phyloP scores from a whole-genome alignment of 2,329 filamentous ascomycete genomes.

The Leptographium procerum region DNA sequence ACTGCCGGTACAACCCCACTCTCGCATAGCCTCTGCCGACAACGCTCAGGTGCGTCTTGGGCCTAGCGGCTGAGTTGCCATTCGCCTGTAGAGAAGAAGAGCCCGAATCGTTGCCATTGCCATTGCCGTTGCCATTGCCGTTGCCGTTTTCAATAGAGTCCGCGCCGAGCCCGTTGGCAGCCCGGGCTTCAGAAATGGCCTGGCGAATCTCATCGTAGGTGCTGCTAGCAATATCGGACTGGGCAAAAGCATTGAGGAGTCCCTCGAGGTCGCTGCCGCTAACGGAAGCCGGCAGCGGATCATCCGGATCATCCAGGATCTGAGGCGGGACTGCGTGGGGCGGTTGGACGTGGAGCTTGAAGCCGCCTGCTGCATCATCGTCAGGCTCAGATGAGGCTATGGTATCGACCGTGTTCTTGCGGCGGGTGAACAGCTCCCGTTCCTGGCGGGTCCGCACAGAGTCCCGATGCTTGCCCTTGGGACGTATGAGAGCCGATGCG shows the following conservation, averaged over 20 bases:
- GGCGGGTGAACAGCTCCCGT: conserved; percentile 77
- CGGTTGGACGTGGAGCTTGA: conserved; percentile 37
- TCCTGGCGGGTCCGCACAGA: conserved; percentile 83
- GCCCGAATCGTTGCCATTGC: conserved; percentile 1
- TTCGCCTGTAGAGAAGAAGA: background rate
- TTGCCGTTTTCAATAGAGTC: conserved; percentile 27
- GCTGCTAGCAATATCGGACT: conserved; percentile 63
- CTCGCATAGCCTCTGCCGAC: conserved; percentile 74
- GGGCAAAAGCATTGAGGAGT: conserved; percentile 63
- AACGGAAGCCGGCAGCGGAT: conserved; percentile 46
- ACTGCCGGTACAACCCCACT: conserved; percentile 69
- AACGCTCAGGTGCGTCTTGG: conserved; percentile 41
- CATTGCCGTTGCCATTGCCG: background rate
- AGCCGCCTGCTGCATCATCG: conserved; percentile 38
- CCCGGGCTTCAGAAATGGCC: conserved; percentile 51
- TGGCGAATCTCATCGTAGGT: conserved; percentile 70
- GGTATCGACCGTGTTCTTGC: conserved; percentile 53
- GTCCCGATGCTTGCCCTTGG: conserved; percentile 59
- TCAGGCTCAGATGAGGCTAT: conserved; percentile 49
- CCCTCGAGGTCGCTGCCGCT: conserved; percentile 69
- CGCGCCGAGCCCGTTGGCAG: conserved; percentile 54
- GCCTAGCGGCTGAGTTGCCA: background rate
- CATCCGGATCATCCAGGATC: conserved; percentile 58
- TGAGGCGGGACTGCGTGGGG: conserved; percentile 37
- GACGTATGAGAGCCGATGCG: conserved; percentile 41